Evolutionary conservation across 1,139 yeast species (phyloP), one percentile per base, ranked within the genome.

Genomic region (Saccharomycopsis hybrid): DNA sequence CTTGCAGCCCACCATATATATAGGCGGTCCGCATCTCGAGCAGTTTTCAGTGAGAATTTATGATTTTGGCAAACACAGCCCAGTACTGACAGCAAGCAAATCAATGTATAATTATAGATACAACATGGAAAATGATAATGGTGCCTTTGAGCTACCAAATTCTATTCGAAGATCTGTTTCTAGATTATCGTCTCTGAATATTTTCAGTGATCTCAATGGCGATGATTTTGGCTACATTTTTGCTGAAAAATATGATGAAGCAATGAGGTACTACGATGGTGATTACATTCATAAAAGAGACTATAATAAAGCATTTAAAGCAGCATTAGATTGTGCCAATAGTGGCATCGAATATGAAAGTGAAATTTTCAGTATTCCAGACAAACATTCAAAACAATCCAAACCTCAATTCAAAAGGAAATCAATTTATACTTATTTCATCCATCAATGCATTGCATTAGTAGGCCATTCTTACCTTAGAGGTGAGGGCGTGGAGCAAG

Each of bases 381-480:
- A 37, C 5, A 13, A 11, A 8, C 25, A 41, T 25, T n/a, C n/a
- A n/a, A n/a, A n/a, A n/a, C n/a, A n/a, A n/a, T n/a, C n/a, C n/a
- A 33, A 18, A 9, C 11, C 43, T 4, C 5, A 5, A 3, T 8
- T 8, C n/a, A 18, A 29, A 7, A 11, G 13, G 5, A 28, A 44
- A 8, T 41, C 30, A 24, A n/a, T 24, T n/a, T 13, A 36, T 7
- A 47, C 27, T 44, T 51, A 27, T 7, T 65, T 62, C 49, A 60
- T 65, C 42, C 68, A 71, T 0, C 61, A 60, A 46, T 69, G 76
- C 52, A 65, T 75, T 3, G 70, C 77, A 3, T 63, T 77, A 43
- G 62, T 87, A 41, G 97, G 92, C 0, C 82, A 77, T 48, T 75
- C 88, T 76, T 78, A 79, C 58, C 67, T 86, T 45, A 71, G 81